phyloP scores from a whole-genome alignment of 495 filamentous ascomycete genomes.

The Penicillium malachiteum region DNA sequence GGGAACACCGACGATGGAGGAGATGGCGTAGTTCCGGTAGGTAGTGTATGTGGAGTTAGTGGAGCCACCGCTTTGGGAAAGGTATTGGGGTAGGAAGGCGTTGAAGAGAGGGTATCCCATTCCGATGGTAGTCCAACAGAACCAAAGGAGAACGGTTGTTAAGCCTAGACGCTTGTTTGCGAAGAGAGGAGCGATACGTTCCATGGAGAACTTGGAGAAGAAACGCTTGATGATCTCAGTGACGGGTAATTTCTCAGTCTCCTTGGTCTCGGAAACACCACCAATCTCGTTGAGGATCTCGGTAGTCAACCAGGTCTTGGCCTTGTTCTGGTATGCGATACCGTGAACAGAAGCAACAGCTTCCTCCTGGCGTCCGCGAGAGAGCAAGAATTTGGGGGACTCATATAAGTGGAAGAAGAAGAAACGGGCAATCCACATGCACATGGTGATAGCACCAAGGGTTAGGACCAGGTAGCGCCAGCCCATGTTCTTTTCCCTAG shows the following conservation, averaged over 20 bases:
- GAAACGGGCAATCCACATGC: slow-evolving; percentile 70
- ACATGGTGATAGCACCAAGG: slow-evolving; percentile 69
- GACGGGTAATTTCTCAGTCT: slow-evolving; percentile 35
- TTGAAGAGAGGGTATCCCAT: slow-evolving; percentile 62
- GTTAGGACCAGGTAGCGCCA: slow-evolving; percentile 77
- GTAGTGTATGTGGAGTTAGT: slow-evolving; percentile 44
- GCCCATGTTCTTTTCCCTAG: slow-evolving; percentile 65
- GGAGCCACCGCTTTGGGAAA: slow-evolving; percentile 39
- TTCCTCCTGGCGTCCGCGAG: slow-evolving; percentile 66
- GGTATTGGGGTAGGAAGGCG: slow-evolving; percentile 59
- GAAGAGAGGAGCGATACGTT: slow-evolving; percentile 56
- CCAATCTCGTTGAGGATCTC: slow-evolving; percentile 56
- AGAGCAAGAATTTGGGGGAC: slow-evolving; percentile 78
- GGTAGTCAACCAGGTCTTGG: slow-evolving; percentile 52
- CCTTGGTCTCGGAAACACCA: slow-evolving; percentile 38
- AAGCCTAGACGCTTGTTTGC: slow-evolving; percentile 49
- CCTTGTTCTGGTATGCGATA: slow-evolving; percentile 53
- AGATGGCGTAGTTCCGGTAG: slow-evolving; percentile 63
- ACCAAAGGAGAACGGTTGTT: slow-evolving; percentile 52
- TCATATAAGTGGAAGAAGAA: slow-evolving; percentile 77
- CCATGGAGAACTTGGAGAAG: slow-evolving; percentile 54
- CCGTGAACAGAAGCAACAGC: slow-evolving; percentile 69
- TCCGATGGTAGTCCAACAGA: slow-evolving; percentile 58
- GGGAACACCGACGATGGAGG: slow-evolving; percentile 56
- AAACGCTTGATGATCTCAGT: slow-evolving; percentile 49